Base-by-base conservation (phyloP, 768 basidiomycete genomes). In the Naganishia vaughanmartiniae region DNA sequence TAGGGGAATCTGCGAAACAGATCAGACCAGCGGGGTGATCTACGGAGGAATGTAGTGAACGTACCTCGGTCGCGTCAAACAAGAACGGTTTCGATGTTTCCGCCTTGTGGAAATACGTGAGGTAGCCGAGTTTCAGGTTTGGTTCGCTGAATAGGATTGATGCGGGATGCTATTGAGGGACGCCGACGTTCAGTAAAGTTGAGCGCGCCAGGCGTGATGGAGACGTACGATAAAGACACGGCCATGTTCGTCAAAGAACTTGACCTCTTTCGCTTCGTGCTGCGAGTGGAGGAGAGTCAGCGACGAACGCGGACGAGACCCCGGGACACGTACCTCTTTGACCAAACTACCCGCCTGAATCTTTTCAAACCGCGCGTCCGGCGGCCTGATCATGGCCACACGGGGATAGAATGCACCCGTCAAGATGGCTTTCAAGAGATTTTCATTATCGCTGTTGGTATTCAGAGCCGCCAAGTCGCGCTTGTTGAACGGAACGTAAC, bases 361-460 rank as follows among this genome's bases (percentile, higher is more conserved):
- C 75, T 89, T 87, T 82, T 94, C 91, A 77, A 91, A 97, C 78
- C 90, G 90, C 19, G 87, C 87, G 68, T 84, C 83, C 0, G 91
- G 93, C 26, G 93, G 84, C 72, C 87, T 85, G 28, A 94, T 87
- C 63, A 87, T 86, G 0, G 89, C 91, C 58, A 93, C 86, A 33
- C 89, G 87, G 2, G 92, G 92, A 87, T 91, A 93, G 26, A 95
- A 84, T 1, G 92, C 93, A 10, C 91, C 92, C 15, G 92, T 86
- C 39, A 96, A 84, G 72, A 93, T 86, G 7, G 88, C 87, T 80
- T 95, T 95, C 75, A 96, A 81, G 30, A 97, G 85, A 76, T 89
- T 91, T 45, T 85, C 83, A 74, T 91, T 87, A 0, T 82, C 75
- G 70, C 86, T 86, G 78, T 92, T 89, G 45, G 81, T 77, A 74